Percentiles rank a stretch among this genome's conserved stretches.
phyloP scores from a whole-genome alignment of 163 green algal species.

The Chloromonas sp. region DNA sequence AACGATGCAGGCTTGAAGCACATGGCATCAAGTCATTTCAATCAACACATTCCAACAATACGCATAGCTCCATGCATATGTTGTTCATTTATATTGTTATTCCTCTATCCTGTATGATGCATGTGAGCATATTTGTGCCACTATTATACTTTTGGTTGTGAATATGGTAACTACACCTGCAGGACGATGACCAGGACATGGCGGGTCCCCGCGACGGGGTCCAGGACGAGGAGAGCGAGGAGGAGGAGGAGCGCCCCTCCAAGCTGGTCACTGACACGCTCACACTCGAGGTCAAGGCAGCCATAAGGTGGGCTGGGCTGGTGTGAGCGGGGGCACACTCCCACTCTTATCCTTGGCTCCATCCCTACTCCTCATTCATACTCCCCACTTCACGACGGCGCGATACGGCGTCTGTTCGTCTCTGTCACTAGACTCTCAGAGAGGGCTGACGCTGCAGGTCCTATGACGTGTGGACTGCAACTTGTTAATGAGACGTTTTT shows the following conservation, averaged over 20 bases:
- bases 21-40: too few species aligned
- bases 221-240: slow-evolving; percentile 12
- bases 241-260: slow-evolving; percentile 39
- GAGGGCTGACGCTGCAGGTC: too few species aligned
- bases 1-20: too few species aligned
- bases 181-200: neutral
- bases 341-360: too few species aligned
- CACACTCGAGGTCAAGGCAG: slow-evolving; percentile 21
- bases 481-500: too few species aligned
- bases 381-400: too few species aligned
- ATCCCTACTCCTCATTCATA: too few species aligned
- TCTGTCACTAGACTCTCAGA: too few species aligned
- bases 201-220: slow-evolving; percentile 13
- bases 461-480: too few species aligned
- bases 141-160: neutral
- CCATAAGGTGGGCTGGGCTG: slow-evolving; percentile 23
- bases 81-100: slow-evolving; percentile 12
- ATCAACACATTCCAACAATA: too few species aligned
- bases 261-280: slow-evolving; percentile 39
- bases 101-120: neutral
- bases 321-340: neutral
- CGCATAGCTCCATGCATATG: slow-evolving; percentile 3
- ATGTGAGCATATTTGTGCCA: neutral
- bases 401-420: too few species aligned
- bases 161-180: neutral